Base-by-base conservation (phyloP, 164 flowering plant species). In the Sedum album region DNA sequence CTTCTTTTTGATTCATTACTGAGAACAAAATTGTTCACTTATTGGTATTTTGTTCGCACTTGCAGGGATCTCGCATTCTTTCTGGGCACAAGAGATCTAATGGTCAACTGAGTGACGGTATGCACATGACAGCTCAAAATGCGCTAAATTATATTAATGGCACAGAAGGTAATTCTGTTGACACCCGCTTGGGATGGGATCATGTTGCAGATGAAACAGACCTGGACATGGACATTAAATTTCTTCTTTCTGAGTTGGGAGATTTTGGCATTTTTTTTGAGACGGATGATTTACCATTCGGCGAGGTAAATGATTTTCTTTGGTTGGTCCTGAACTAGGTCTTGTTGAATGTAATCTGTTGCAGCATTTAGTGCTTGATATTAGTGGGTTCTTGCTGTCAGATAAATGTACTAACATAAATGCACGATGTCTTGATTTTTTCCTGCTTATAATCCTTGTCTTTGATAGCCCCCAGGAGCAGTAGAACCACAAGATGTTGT, bases 241-340 rank as follows among this genome's bases (percentile, higher is more conserved):
- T 88, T 73, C 91, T 95, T 71, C 87, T 90, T 4, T 82, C 96
- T 18, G 97, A 95, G 78, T 95, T 88, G 79, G 99, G 99, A 65
- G 99, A 89, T 74, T 92, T 95, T 80, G 92, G 96, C 39, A 97
- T 90, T 79, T 89, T 95, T 70, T 95, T 95, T 74, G 91, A 84
- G 76, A 83, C 76, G 77, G 97, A 95, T 65, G 74, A 62, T 68
- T 81, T 95, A 77, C 89, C 92, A 49, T 88, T 95, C 71, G 99
- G 97, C 31, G 99, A 95, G 96, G 99, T 95, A 87, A 60, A 63
- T 65, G 67, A 38, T 57, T 57, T 20, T 13, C 62, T 26, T 8
- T 15, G 18, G 33, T 13, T 30, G 17, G 33, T 57, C 62, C 33
- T 57, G 33, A 57, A 10, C 30, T 55, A 25, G 17, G 60, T 55